A percentile compares a stretch with the other conserved stretches of the same genome.
Evolutionary conservation across 768 basidiomycete genomes (phyloP).

Genomic region (Pleurotus salmoneostramineus): DNA sequence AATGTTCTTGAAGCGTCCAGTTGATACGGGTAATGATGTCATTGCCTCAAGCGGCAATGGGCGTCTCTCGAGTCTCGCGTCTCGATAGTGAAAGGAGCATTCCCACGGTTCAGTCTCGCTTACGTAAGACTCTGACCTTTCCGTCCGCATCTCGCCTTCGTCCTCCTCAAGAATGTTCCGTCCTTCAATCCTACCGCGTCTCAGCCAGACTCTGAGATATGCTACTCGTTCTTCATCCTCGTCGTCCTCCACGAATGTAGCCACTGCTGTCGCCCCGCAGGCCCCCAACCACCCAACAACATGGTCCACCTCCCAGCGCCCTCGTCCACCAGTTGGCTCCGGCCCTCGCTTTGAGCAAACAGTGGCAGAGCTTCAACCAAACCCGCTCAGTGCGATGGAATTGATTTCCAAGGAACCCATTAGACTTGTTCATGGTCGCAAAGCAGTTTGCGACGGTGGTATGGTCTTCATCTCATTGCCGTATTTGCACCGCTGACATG

Average conservation of each 20-base stretch:
- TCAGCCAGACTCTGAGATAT: constrained; percentile 1
- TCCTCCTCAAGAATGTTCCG: background rate
- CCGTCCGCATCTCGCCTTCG: background rate
- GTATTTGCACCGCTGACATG: no score
- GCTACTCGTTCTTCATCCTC: constrained; percentile 1
- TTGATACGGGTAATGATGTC: background rate
- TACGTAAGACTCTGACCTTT: background rate
- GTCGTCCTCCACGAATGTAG: constrained; percentile 7
- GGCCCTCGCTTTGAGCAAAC: constrained; percentile 94
- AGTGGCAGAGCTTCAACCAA: constrained; percentile 80
- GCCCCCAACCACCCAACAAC: constrained; percentile 78
- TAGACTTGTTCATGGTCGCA: constrained; percentile 74
- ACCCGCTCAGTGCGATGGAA: constrained; percentile 87
- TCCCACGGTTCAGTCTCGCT: no score
- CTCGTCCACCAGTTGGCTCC: constrained; percentile 54
- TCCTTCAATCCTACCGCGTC: background rate
- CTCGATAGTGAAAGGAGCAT: no score
- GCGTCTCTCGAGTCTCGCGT: background rate
- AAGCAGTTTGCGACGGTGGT: constrained; percentile 96
- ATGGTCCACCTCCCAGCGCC: constrained; percentile 83
- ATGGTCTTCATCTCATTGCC: background rate
- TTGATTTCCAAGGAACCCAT: constrained; percentile 85
- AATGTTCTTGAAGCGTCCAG: constrained; percentile 7
- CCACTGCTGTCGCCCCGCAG: constrained; percentile 44
- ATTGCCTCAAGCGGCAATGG: background rate